Evolutionary conservation across 148 eudicot genomes (phyloP), one percentile per base, ranked within the genome.

Genomic region (Rhododendron griersonianum): DNA sequence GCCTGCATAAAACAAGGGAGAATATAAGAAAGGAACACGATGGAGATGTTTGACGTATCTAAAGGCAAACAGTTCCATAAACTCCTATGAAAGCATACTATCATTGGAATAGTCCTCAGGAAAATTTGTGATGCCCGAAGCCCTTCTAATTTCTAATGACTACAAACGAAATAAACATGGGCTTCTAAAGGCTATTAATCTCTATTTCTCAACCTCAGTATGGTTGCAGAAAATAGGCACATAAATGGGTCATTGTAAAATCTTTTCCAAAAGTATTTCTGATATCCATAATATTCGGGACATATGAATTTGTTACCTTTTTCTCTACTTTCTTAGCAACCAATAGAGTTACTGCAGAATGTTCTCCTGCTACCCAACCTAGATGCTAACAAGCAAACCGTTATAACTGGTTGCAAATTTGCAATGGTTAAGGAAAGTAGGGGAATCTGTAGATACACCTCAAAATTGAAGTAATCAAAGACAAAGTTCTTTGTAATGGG

Each of bases 1-100:
- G 98, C 98, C 99, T 97, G 94, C 77, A 76, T 86, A 59, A 86
- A 76, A 83, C 59, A 16, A 37, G 19, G 73, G 81, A 57, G 8
- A 67, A 55, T 28, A 79, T 73, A 30, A 37, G 77, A 48, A 61
- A 55, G 59, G 21, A 35, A 67, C 45, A 19, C 5, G 30, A 2
- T 47, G 28, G 50, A 67, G 80, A 10, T 51, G 15, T 51, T 33
- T 47, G 3, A 84, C 37, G 10, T 37, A 51, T 10, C 47, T 19
- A 16, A 74, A 84, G 50, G 19, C 19, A 73, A 48, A 63, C 48
- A 84, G 23, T 83, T 44, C 23, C 55, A n/a, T 69, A 48, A 67
- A 71, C 85, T 25, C 5, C 16, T 16, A 30, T 33, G 65, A 84
- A 48, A 71, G 28, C 41, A 84, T 15, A 47, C 19, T 47, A 25